Conservation (phyloP, 805 yeast genomes). For the Kuraishia cidri region DNA sequence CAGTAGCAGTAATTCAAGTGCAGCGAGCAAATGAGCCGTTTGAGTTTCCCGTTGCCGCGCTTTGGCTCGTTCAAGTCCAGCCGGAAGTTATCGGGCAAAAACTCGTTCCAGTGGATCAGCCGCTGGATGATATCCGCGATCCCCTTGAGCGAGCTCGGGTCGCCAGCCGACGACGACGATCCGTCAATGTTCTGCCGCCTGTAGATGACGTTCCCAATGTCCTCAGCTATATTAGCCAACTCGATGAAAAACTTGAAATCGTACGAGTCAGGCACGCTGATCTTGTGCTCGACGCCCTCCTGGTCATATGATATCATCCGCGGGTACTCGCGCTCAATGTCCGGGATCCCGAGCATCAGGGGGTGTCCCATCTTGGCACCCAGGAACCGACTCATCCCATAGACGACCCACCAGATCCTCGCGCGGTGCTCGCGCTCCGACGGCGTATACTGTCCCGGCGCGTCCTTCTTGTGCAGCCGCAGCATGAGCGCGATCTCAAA, state of each 20-base stretch:
- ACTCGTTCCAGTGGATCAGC: constrained; percentile 14
- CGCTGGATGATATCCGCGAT: constrained; percentile 12
- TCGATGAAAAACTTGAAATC: constrained; percentile 13
- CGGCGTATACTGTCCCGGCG: constrained; percentile 3
- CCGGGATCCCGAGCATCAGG: constrained; percentile 7
- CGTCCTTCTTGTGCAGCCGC: constrained; percentile 7
- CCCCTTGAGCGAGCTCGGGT: too few relatives aligned
- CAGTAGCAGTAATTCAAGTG: constrained; percentile 17
- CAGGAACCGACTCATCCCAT: constrained; percentile 14
- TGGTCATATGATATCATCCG: constrained; percentile 7
- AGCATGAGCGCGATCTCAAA: constrained; percentile 15
- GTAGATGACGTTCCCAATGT: constrained; percentile 13
- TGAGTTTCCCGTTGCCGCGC: constrained; percentile 6
- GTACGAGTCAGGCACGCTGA: constrained; percentile 1
- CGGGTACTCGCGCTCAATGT: constrained; percentile 11
- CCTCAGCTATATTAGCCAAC: constrained; percentile 12
- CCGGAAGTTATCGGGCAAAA: constrained; percentile 9
- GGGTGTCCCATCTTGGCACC: constrained; percentile 17
- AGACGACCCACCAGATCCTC: constrained; percentile 15
- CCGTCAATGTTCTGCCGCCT: not conserved
- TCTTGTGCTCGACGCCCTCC: not conserved
- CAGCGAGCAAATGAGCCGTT: constrained; percentile 13
- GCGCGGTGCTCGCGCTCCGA: constrained; percentile 10
- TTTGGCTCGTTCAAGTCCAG: constrained; percentile 5
- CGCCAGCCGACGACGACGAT: not conserved